These are phyloP conservation scores for Quillaja saponaria DNA, from an alignment of 306 rosid species.

Conservation along the genomic window DNA sequence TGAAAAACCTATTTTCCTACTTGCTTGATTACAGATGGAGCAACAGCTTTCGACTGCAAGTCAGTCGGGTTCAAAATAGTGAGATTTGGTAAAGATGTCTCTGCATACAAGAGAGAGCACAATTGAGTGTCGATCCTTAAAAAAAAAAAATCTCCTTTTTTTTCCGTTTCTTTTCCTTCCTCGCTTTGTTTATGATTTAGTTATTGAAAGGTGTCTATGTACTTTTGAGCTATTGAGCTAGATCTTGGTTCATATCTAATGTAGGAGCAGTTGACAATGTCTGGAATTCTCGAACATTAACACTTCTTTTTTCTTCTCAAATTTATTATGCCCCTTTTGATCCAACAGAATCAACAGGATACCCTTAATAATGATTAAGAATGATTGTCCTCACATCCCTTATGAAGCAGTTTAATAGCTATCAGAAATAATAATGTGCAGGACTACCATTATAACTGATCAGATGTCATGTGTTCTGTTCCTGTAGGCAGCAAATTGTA, in stretches of 20 bases:
- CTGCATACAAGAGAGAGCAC: background rate
- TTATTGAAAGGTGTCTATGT: slow-evolving; percentile 5
- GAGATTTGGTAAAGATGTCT: slow-evolving; percentile 11
- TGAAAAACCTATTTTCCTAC: background rate
- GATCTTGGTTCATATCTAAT: slow-evolving; percentile 6
- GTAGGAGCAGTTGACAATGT: too few species aligned
- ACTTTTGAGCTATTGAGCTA: background rate
- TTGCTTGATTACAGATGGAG: slow-evolving; percentile 50
- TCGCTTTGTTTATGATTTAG: background rate
- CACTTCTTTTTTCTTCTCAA: background rate
- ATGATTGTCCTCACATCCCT: too few species aligned
- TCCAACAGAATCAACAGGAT: too few species aligned
- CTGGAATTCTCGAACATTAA: background rate
- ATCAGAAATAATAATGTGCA: too few species aligned
- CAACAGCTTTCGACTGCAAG: slow-evolving; percentile 45
- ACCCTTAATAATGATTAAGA: too few species aligned
- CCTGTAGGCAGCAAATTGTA: too few species aligned
- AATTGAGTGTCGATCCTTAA: slow-evolving; percentile 7
- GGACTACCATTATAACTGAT: too few species aligned
- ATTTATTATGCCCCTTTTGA: too few species aligned
- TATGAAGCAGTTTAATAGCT: too few species aligned
- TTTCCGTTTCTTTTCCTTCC: background rate
- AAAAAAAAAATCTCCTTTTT: too few species aligned
- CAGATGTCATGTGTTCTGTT: too few species aligned
- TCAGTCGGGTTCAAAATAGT: slow-evolving; percentile 27